Conservation (phyloP, 805 yeast species). For the Sugiyamaella mastotermitis region DNA sequence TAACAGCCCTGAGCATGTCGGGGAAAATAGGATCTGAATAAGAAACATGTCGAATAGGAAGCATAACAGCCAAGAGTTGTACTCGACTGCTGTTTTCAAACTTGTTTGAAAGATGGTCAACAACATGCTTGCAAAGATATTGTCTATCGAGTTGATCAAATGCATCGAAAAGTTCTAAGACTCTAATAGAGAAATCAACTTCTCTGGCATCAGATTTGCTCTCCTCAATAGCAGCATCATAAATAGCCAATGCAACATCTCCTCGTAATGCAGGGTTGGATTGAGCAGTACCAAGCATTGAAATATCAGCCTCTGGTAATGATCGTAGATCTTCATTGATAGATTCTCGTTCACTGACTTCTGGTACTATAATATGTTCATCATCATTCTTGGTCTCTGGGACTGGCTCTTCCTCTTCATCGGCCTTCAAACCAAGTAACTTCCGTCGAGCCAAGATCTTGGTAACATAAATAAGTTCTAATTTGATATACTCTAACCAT, state of each 20-base stretch:
- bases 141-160: conserved; percentile 65
- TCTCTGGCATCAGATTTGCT: conserved; percentile 31
- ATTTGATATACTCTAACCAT: conserved; percentile 82
- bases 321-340: conserved; percentile 51
- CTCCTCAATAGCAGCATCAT: conserved; percentile 52
- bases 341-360: conserved; percentile 45
- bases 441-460: conserved; percentile 78
- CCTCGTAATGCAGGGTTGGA: conserved; percentile 75
- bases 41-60: conserved; percentile 56
- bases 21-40: conserved; percentile 42
- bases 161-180: conserved; percentile 56
- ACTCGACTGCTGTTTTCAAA: conserved; percentile 26
- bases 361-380: conserved; percentile 39
- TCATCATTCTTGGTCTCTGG: conserved; percentile 32
- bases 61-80: conserved; percentile 35
- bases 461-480: conserved; percentile 81
- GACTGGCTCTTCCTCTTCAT: conserved; percentile 37
- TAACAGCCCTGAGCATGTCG: conserved; percentile 57
- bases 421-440: conserved; percentile 63
- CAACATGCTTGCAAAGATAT: conserved; percentile 59
- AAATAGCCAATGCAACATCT: conserved; percentile 63
- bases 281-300: conserved; percentile 79
- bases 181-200: conserved; percentile 39
- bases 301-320: conserved; percentile 82
- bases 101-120: conserved; percentile 43